phyloP scores from a whole-genome alignment of 73 alveolate genomes.

The Tetrahymena borealis region DNA sequence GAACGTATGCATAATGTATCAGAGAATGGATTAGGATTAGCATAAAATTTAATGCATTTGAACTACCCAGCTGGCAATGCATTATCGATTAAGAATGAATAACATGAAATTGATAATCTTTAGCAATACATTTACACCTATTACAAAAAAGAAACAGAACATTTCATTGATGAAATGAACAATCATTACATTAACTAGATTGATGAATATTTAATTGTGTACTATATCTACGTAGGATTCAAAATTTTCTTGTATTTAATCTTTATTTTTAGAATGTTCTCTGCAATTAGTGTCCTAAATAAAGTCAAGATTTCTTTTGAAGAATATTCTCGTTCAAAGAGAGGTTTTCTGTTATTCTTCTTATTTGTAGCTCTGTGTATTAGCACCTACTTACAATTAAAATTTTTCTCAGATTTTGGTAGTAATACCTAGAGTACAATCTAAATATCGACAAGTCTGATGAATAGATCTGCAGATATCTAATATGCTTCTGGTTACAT shows the following conservation, averaged over 20 bases:
- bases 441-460: background rate
- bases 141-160: background rate
- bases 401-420: background rate
- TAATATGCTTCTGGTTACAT: background rate
- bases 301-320: background rate
- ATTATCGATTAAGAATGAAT: background rate
- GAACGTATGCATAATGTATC: background rate
- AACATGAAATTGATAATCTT: background rate
- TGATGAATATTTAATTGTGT: background rate
- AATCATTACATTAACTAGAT: background rate
- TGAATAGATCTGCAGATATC: background rate
- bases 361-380: background rate
- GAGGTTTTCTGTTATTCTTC: background rate
- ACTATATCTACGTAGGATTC: background rate
- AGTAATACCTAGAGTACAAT: background rate
- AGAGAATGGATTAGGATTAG: background rate
- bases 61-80: background rate
- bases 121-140: background rate
- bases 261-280: background rate
- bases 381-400: background rate
- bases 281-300: background rate
- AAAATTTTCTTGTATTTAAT: background rate
- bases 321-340: background rate
- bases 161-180: background rate
- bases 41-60: background rate